Evolutionary conservation across 805 yeast genomes (phyloP), one percentile per base, ranked within the genome.

Genomic region (Kodamaea kaohsiungensis): DNA sequence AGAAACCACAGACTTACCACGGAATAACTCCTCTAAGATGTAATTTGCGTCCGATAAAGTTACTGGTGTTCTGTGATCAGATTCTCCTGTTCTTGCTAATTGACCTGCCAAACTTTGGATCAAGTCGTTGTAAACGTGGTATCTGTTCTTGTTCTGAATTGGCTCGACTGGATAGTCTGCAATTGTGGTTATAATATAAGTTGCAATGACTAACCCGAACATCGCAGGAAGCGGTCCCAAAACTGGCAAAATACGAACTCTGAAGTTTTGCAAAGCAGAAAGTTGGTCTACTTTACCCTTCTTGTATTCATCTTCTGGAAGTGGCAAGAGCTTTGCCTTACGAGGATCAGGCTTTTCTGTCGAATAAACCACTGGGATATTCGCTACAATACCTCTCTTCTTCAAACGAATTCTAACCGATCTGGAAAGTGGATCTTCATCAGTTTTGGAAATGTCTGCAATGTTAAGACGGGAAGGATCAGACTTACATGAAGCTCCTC

Each of bases 401-500:
- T 91, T 88, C 61, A 95, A 79, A 63, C 91, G 82, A 62, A 96
- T 81, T 66, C 99, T 82, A 4, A 91, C 96, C 0, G 93, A 76
- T 57, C 96, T 82, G 12, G 97, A 89, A 55, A 95, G 76, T 6
- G 98, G 95, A 69, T 95, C 99, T 70, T 95, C 99, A 64, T 89
- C 93, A 0, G 99, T 89, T 51, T 82, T 83, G 35, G 96, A 86
- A 52, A 95, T 84, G 70, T 95, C 99, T 35, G 91, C 91, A 43
- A 95, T 80, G 66, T 91, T 89, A 54, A 95, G 83, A 64, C 98
- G 79, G 2, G 98, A 87, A 10, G 98, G 96, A 67, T 95, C 99
- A 51, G 96, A 87, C 69, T 95, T 95, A 61, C 97, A 88, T 3
- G 97, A 96, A 0, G 99, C 98, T 25, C 99, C 99, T 85, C 96